These are phyloP conservation scores for Hemerocallis citrina DNA, from an alignment of 106 monocot species.

Conservation along the genomic window DNA sequence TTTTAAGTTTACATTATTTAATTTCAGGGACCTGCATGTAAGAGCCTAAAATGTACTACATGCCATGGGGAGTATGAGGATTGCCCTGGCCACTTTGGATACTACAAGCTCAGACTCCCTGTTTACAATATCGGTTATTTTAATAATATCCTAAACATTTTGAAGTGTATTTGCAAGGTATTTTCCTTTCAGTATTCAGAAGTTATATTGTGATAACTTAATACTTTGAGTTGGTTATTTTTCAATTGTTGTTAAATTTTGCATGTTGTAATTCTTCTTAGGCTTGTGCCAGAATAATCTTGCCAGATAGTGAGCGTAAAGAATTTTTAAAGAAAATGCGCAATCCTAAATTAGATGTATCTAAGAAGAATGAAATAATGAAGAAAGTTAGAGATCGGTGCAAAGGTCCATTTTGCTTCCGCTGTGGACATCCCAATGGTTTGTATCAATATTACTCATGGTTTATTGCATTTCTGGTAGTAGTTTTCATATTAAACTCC, in stretches of 20 bases:
- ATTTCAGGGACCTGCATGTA: constrained; percentile 70
- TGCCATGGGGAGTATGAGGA: constrained; percentile 66
- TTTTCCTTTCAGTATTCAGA: too few species aligned
- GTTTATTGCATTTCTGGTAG: too few species aligned
- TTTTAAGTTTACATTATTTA: neutral
- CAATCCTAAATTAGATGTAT: constrained; percentile 62
- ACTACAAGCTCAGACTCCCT: constrained; percentile 73
- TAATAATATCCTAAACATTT: constrained; percentile 57
- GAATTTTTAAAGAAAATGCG: constrained; percentile 72
- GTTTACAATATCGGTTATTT: constrained; percentile 93
- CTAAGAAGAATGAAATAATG: constrained; percentile 42
- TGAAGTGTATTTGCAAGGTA: constrained; percentile 99
- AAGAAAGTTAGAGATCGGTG: constrained; percentile 85
- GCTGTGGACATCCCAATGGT: constrained; percentile 80
- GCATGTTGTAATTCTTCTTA: constrained; percentile 6
- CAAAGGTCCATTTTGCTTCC: constrained; percentile 41
- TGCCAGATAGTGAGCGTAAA: constrained; percentile 44
- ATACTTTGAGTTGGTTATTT: neutral
- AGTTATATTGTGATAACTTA: neutral
- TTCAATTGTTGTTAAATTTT: too few species aligned
- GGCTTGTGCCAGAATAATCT: constrained; percentile 79
- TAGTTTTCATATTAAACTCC: too few species aligned
- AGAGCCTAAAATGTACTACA: constrained; percentile 42
- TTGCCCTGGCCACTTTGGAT: constrained; percentile 97
- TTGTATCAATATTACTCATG: too few species aligned